These are phyloP conservation scores for Coniophora puteana DNA, from an alignment of 1,284 basidiomycete species.

Conservation along the genomic window DNA sequence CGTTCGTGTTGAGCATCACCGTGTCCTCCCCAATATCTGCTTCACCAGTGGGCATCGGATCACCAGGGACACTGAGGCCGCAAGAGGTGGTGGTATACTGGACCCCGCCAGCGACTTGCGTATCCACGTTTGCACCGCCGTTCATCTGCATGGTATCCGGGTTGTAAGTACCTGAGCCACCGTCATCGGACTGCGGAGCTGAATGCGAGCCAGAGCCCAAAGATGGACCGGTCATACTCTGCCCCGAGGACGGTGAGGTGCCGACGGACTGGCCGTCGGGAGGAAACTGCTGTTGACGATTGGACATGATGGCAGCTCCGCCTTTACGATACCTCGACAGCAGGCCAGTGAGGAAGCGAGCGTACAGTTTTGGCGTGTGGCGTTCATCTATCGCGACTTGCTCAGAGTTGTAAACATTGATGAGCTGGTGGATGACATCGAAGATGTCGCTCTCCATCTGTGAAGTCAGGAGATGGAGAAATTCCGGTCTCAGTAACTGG, in stretches of 20 bases:
- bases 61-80: constrained; percentile 25
- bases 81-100: constrained; percentile 2
- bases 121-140: not conserved
- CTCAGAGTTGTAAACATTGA: constrained; percentile 65
- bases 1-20: too few species aligned
- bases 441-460: constrained; percentile 68
- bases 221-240: constrained; percentile 1
- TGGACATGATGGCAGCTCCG: constrained; percentile 37
- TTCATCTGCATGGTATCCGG: constrained; percentile 20
- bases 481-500: constrained; percentile 73
- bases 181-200: constrained; percentile 7
- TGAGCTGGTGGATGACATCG: constrained; percentile 67
- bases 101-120: not conserved
- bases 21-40: constrained; percentile 40
- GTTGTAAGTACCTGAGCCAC: constrained; percentile 9
- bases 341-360: constrained; percentile 70
- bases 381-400: constrained; percentile 79
- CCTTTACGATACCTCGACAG: constrained; percentile 66
- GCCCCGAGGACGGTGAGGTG: constrained; percentile 6
- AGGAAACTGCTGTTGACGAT: constrained; percentile 21
- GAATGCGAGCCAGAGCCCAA: constrained; percentile 10
- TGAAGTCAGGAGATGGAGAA: constrained; percentile 49
- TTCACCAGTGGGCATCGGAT: constrained; percentile 15
- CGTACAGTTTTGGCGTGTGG: constrained; percentile 77
- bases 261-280: constrained; percentile 20